Evolutionary conservation across 352 stramenopile species (phyloP).

Genomic region (Pythium sp.): DNA sequence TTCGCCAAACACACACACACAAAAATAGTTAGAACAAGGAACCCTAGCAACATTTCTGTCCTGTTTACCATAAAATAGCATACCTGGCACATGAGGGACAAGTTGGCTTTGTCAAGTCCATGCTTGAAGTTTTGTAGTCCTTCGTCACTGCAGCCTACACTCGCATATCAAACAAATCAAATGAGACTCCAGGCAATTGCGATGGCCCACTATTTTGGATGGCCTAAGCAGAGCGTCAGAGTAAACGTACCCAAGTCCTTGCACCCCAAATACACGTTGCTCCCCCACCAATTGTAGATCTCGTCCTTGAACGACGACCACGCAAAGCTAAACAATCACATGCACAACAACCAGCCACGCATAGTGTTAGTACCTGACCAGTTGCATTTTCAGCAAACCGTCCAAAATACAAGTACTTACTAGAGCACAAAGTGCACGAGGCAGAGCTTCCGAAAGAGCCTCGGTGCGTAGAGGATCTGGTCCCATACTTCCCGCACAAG

Average conservation of each 20-base stretch:
- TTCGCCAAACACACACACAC: too few species aligned
- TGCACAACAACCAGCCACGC: too few species aligned
- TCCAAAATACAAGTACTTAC: constrained; percentile 19
- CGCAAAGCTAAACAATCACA: constrained; percentile 39
- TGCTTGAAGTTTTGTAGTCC: constrained; percentile 40
- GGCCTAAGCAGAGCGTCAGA: neutral
- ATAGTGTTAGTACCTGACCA: neutral
- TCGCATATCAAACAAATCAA: neutral
- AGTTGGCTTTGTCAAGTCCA: constrained; percentile 59
- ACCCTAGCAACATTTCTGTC: neutral
- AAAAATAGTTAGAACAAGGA: too few species aligned
- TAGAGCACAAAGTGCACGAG: constrained; percentile 71
- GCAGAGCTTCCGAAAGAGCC: constrained; percentile 65
- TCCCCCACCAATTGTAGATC: constrained; percentile 73
- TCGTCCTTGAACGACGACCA: constrained; percentile 75
- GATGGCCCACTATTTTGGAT: neutral
- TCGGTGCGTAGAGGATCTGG: constrained; percentile 61
- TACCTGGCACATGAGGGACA: constrained; percentile 54
- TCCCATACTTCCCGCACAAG: constrained; percentile 57
- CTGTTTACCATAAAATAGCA: neutral
- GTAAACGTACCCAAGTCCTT: constrained; percentile 33
- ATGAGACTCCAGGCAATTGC: neutral
- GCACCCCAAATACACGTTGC: constrained; percentile 67
- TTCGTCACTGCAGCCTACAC: constrained; percentile 35
- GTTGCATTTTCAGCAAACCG: neutral